These are phyloP conservation scores for Epichloe gansuensis DNA, from an alignment of 2,329 filamentous ascomycete genomes.

Conservation along the genomic window DNA sequence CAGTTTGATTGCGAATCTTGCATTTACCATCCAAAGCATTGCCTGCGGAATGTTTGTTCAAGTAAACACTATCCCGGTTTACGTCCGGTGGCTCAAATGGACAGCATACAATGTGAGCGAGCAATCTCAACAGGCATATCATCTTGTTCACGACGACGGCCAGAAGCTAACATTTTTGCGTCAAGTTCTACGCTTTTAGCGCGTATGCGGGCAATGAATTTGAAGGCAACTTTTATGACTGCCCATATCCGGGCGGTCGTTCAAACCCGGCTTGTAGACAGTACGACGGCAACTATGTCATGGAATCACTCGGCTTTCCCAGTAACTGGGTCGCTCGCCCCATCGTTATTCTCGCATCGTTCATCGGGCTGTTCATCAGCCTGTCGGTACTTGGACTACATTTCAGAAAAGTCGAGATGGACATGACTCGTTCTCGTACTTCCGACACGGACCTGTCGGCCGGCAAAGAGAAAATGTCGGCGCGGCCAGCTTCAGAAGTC, in stretches of 20 bases:
- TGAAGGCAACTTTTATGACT: conserved; percentile 57
- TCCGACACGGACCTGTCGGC: conserved; percentile 50
- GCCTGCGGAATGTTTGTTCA: conserved; percentile 69
- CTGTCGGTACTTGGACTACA: conserved; percentile 48
- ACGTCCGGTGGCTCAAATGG: conserved; percentile 68
- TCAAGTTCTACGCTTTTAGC: conserved; percentile 55
- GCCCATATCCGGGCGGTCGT: conserved; percentile 48
- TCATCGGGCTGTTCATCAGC: conserved; percentile 48
- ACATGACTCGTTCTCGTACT: conserved; percentile 48
- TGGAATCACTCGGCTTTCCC: conserved; percentile 56
- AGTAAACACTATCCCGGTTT: conserved; percentile 57
- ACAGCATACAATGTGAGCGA: conserved; percentile 17
- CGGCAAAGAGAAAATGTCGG: conserved; percentile 56
- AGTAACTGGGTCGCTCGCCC: conserved; percentile 53
- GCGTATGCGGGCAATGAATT: conserved; percentile 65
- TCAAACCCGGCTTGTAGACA: conserved; percentile 52
- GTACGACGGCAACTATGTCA: conserved; percentile 57
- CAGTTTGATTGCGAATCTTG: conserved; percentile 58
- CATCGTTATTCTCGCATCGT: conserved; percentile 49
- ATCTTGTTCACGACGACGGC: background rate
- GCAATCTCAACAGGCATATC: background rate
- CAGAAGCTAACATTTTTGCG: conserved; percentile 9
- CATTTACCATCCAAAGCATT: conserved; percentile 61
- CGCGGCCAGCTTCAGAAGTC: conserved; percentile 36
- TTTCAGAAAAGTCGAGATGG: conserved; percentile 55